Base-by-base conservation (phyloP, 208 protist genomes). In the Naegleria fowleri region DNA sequence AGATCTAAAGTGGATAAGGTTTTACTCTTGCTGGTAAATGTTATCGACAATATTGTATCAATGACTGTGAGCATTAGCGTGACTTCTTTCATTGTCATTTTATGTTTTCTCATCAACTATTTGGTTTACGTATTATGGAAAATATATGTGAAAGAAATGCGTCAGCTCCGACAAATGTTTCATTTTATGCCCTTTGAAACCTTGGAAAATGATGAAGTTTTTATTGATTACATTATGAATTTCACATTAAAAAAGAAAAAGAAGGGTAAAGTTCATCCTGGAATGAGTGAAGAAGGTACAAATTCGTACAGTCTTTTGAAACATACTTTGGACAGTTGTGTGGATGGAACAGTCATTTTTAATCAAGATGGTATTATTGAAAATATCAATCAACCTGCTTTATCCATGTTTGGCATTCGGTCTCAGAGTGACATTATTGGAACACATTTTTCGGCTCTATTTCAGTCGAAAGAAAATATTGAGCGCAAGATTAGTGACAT, bases 261-360 rank as follows among this genome's bases (percentile, higher is more conserved):
- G 15, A 52, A 33, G 43, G 13, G 9, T 9, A 40, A 15, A 33
- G 39, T 84, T 15, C 11, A 41, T 84, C 5, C 33, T 84, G 38
- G 38, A 39, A 79, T 36, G 67, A 33, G 33, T 84, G 38, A 84
- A 41, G 76, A 19, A 40, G 41, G 43, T 52, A 87, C 1, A 0
- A 48, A 22, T 38, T 51, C 13, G 0, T 15, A 33, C 19, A 87
- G 19, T 29, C 3, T 67, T 4, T 29, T 67, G 11, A 67, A 67
- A 0, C 4, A 19, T 22, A 29, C 43, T 51, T 87, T 87, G 15
- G 83, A 87, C 5, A 36, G 83, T 16, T 87, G 29, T 87, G 33
- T 38, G 0, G 83, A 87, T 87, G 83, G 83, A 40, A 39, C 33
- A 29, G 19, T 87, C n/a, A 87, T 87, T 87, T 87, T 22, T 48